These are phyloP conservation scores for Trametes cinnabarina DNA, from an alignment of 768 basidiomycete genomes.

Conservation along the genomic window DNA sequence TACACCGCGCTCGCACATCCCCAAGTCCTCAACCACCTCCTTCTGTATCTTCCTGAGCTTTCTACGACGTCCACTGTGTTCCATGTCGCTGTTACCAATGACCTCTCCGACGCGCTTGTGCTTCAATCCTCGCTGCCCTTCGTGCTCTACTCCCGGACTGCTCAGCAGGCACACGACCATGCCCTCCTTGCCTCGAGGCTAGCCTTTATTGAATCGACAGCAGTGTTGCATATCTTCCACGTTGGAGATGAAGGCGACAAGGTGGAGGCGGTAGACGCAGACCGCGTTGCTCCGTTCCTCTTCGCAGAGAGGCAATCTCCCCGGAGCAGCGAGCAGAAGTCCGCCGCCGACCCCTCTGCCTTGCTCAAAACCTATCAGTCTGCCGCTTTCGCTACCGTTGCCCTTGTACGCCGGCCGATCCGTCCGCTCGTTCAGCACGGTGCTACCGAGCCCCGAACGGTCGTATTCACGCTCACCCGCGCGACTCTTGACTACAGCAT, in stretches of 20 bases:
- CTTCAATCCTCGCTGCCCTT: constrained; percentile 80
- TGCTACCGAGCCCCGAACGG: constrained; percentile 56
- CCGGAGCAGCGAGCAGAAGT: constrained; percentile 29
- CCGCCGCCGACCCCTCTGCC: constrained; percentile 15
- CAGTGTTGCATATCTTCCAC: constrained; percentile 87
- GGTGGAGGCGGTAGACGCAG: constrained; percentile 54
- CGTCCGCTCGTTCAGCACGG: constrained; percentile 54
- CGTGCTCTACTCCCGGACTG: constrained; percentile 72
- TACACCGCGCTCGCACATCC: constrained; percentile 54
- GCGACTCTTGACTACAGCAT: constrained; percentile 41
- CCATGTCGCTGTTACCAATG: constrained; percentile 58
- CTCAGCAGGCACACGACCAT: constrained; percentile 87
- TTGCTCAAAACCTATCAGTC: constrained; percentile 65
- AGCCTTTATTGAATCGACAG: constrained; percentile 64
- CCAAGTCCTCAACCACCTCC: constrained; percentile 54
- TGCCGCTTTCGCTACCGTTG: constrained; percentile 62
- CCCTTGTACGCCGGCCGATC: constrained; percentile 59
- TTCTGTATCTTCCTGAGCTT: constrained; percentile 68
- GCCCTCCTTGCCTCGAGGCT: constrained; percentile 82
- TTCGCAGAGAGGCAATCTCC: constrained; percentile 38
- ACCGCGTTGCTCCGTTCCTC: constrained; percentile 60
- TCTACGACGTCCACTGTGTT: constrained; percentile 65
- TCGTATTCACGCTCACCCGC: constrained; percentile 70
- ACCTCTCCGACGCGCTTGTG: constrained; percentile 72
- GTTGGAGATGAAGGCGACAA: constrained; percentile 37